These are phyloP conservation scores for Phytophthora europaea DNA, from an alignment of 352 stramenopile species.

Conservation along the genomic window DNA sequence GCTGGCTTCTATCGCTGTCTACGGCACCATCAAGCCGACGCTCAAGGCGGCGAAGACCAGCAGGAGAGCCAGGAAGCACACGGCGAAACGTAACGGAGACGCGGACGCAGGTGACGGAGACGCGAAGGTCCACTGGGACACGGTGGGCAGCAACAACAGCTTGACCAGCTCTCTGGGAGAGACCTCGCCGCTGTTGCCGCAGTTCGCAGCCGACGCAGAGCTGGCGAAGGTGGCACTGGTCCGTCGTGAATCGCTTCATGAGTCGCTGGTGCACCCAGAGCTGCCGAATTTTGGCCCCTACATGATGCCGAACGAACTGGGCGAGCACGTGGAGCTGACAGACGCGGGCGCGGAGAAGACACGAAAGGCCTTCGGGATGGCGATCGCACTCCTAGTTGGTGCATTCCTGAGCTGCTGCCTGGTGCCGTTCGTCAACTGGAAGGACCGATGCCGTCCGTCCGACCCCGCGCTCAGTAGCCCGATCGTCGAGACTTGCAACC, in stretches of 20 bases:
- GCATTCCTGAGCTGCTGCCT: conserved; percentile 80
- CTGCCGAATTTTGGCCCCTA: conserved; percentile 87
- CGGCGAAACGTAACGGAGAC: conserved; percentile 5
- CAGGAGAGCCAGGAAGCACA: conserved; percentile 22
- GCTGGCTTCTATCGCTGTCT: conserved; percentile 82
- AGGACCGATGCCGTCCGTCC: conserved; percentile 61
- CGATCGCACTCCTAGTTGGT: conserved; percentile 73
- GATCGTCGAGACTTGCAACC: conserved; percentile 78
- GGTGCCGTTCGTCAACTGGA: conserved; percentile 85
- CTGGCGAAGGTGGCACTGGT: conserved; percentile 14
- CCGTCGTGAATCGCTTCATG: conserved; percentile 57
- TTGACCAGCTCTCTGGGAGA: conserved; percentile 40
- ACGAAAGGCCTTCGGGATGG: conserved; percentile 68
- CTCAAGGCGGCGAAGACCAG: conserved; percentile 42
- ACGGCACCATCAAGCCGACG: conserved; percentile 81
- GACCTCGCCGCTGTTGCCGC: conserved; percentile 50
- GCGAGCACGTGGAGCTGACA: conserved; percentile 64
- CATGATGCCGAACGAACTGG: conserved; percentile 74
- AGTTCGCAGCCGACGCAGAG: conserved; percentile 31
- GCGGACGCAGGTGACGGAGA: neutral
- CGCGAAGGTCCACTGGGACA: conserved; percentile 23
- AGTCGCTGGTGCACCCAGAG: conserved; percentile 75
- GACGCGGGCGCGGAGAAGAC: conserved; percentile 63
- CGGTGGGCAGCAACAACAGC: conserved; percentile 26
- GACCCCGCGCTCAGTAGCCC: conserved; percentile 16